Evolutionary conservation across 768 basidiomycete species (phyloP).

Genomic region (Mycena leptocephala): DNA sequence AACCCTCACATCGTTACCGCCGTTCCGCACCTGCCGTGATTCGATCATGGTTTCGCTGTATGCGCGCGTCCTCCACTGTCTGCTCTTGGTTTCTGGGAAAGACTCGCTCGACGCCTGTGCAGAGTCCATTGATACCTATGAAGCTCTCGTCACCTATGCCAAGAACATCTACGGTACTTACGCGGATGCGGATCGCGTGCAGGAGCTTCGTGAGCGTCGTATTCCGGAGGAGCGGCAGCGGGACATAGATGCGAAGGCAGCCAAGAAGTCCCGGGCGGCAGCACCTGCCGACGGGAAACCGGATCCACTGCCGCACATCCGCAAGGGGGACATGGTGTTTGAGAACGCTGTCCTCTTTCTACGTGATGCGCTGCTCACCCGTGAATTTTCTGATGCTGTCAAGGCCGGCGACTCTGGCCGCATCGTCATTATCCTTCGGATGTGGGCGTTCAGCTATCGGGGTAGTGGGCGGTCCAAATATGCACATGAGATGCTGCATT

Average conservation of each 20-base stretch:
- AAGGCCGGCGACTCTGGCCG: conserved; percentile 49
- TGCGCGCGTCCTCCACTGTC: conserved; percentile 43
- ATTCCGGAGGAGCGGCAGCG: conserved; percentile 11
- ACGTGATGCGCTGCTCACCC: conserved; percentile 43
- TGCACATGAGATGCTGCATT: conserved; percentile 46
- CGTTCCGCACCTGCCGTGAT: conserved; percentile 47
- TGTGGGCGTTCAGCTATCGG: conserved; percentile 41
- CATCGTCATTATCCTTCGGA: conserved; percentile 39
- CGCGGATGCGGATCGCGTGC: conserved; percentile 25
- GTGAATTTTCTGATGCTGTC: conserved; percentile 46
- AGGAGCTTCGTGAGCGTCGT: conserved; percentile 27
- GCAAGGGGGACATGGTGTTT: conserved; percentile 38
- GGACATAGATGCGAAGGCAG: neutral
- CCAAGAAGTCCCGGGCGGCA: neutral
- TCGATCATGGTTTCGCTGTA: conserved; percentile 47
- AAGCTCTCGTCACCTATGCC: conserved; percentile 6
- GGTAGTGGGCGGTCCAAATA: conserved; percentile 47
- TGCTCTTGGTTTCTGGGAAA: conserved; percentile 36
- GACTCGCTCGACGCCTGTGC: conserved; percentile 26
- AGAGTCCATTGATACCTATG: neutral
- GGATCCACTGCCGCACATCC: neutral
- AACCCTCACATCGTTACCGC: conserved; percentile 41
- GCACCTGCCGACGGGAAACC: neutral
- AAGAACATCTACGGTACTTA: conserved; percentile 16
- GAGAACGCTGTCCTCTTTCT: conserved; percentile 47